Evolutionary conservation across 371 early-diverging fungal genomes (phyloP).

Genomic region (Rhizopus delemar): DNA sequence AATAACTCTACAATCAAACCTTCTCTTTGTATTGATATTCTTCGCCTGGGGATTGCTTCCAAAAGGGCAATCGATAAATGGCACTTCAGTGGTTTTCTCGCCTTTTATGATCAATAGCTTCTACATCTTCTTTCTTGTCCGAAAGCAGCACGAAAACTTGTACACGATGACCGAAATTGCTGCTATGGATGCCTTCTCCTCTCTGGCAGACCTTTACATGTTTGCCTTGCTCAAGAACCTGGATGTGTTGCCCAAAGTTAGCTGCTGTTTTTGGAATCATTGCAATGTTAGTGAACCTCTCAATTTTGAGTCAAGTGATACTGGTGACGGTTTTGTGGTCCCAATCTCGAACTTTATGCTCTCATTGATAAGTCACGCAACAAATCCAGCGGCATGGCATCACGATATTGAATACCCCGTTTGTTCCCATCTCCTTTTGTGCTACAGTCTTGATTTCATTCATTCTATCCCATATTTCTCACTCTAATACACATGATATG

Average conservation of each 20-base stretch:
- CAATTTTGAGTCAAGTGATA: constrained; percentile 12
- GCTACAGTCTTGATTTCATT: neutral
- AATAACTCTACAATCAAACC: constrained; percentile 22
- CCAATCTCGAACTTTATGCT: constrained; percentile 21
- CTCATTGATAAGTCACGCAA: constrained; percentile 21
- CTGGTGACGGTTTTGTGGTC: constrained; percentile 16
- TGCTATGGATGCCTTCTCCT: constrained; percentile 17
- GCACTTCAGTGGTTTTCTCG: constrained; percentile 17
- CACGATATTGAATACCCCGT: constrained; percentile 11
- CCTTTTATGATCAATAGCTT: constrained; percentile 22
- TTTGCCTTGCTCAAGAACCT: constrained; percentile 22
- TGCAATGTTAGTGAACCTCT: constrained; percentile 4
- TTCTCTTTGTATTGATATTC: constrained; percentile 22
- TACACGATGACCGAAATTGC: constrained; percentile 28
- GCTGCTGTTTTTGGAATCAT: constrained; percentile 18
- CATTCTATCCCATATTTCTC: neutral
- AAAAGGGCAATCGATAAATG: constrained; percentile 22
- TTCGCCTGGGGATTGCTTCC: constrained; percentile 22
- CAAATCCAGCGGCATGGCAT: constrained; percentile 12
- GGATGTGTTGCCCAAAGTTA: constrained; percentile 21
- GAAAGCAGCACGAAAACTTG: constrained; percentile 17
- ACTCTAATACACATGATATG: constrained; percentile 1
- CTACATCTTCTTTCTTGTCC: constrained; percentile 22
- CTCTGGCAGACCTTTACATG: constrained; percentile 17
- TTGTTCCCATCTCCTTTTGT: neutral